Base-by-base conservation (phyloP, 2,329 filamentous ascomycete species). In the Metarhizium brunneum region DNA sequence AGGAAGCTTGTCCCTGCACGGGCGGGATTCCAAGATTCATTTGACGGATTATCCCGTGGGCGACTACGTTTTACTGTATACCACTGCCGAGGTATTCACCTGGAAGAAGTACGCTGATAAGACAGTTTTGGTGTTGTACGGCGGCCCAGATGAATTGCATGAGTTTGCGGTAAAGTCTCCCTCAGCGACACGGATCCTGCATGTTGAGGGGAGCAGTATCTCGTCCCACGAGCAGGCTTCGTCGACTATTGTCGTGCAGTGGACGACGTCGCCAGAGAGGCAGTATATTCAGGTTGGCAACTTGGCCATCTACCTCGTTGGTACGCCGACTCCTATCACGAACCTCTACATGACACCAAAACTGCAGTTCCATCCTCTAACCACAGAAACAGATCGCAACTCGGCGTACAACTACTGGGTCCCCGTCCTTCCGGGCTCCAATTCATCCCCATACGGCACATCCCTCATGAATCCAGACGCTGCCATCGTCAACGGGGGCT, bases 351-450 rank as follows among this genome's bases (percentile, higher is more conserved):
- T 13, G 3, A 29, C 10, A 18, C 20, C 11, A 16, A 43, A 18
- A 14, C 4, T 18, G n/a, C 20, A 35, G 11, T 30, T 13, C 16
- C 8, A 16, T 35, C 6, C 43, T 43, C 48, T 63, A 43, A 62
- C 7, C 1, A 11, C 1, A 30, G 42, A 18, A 2, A 0, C 55
- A 79, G 84, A 86, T 61, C 81, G 85, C 47, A 82, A 86, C 58
- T 73, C 79, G 13, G 86, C 85, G 0, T 88, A 88, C 68, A 81
- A 84, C 58, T 86, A 86, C 68, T 89, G 85, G 85, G 79, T 83
- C 0, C 71, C 85, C 2, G 79, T 86, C 52, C 64, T 83, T 2
- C 75, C 74, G 0, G 70, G 69, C 2, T 54, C 60, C 5, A 61
- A 63, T 6, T 54, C 62, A 6, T 63, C 68, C 0, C 30, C 40